Evolutionary conservation across 345 rosid species (phyloP).

Genomic region (Aquilaria yunnanensis): DNA sequence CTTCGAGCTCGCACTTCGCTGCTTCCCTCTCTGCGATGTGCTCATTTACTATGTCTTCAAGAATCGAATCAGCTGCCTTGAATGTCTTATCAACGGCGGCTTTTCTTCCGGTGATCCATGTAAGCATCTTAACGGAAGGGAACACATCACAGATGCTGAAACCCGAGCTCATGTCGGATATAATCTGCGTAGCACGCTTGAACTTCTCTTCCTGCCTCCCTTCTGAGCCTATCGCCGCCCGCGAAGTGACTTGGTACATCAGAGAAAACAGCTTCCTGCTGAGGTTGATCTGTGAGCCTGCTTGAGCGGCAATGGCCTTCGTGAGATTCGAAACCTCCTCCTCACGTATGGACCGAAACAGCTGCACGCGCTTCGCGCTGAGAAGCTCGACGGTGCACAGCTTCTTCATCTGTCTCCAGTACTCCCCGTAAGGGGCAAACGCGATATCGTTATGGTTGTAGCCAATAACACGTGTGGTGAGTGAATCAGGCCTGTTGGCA

Average conservation of each 20-base stretch:
- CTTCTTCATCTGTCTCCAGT: constrained; percentile 4
- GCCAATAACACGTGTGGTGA: not conserved
- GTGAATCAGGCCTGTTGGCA: not conserved
- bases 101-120: not conserved
- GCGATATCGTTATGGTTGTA: not conserved
- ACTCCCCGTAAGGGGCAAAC: not conserved
- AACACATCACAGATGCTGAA: not conserved
- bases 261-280: not conserved
- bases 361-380: not conserved
- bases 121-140: not conserved
- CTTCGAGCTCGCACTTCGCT: not conserved
- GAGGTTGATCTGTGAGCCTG: not conserved
- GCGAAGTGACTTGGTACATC: not conserved
- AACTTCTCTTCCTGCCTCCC: not conserved
- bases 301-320: not conserved
- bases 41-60: not conserved
- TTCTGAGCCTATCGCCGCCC: not conserved
- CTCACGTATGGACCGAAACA: constrained; percentile 1
- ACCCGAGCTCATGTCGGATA: constrained; percentile 1
- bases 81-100: not conserved
- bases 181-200: not conserved
- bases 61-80: not conserved
- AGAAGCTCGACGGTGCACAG: constrained; percentile 5
- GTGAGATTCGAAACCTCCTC: not conserved
- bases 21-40: not conserved